These are phyloP conservation scores for Ceratobasidium sp. DNA, from an alignment of 1,284 basidiomycete species.

Conservation along the genomic window DNA sequence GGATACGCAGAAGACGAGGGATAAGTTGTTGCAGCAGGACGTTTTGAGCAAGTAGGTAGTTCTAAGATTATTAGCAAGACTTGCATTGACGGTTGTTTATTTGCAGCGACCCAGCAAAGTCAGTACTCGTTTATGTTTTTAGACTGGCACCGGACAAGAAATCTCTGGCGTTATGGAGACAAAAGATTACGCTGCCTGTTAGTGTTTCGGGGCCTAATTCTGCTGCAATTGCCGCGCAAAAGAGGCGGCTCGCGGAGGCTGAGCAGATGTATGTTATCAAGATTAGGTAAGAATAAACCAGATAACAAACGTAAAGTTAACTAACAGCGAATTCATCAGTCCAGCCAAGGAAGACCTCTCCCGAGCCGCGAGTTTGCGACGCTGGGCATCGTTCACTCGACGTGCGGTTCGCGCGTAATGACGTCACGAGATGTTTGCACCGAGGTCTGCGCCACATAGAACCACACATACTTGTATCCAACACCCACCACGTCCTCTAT, in stretches of 20 bases:
- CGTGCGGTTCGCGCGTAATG: neutral
- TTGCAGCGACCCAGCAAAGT: slow-evolving; percentile 17
- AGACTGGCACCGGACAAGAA: slow-evolving; percentile 5
- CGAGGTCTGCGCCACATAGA: no score
- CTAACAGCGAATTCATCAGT: no score
- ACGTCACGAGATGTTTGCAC: no score
- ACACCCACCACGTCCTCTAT: no score
- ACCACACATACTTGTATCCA: no score
- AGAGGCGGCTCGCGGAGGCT: neutral
- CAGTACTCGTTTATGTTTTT: slow-evolving; percentile 29
- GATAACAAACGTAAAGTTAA: no score
- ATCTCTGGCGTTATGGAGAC: slow-evolving; percentile 26
- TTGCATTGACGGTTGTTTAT: neutral
- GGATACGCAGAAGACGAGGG: slow-evolving; percentile 34
- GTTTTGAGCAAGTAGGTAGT: slow-evolving; percentile 24
- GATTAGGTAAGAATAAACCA: slow-evolving; percentile 17
- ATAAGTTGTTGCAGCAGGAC: slow-evolving; percentile 31
- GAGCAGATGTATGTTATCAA: slow-evolving; percentile 32
- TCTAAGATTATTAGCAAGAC: neutral
- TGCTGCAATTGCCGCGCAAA: slow-evolving; percentile 20
- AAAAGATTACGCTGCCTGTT: neutral
- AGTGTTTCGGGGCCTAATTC: neutral
- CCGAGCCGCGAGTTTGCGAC: neutral
- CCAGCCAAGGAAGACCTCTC: neutral
- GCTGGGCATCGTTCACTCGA: slow-evolving; percentile 1